Evolutionary conservation across 1,284 basidiomycete species (phyloP).

Genomic region (Malassezia obtusa): DNA sequence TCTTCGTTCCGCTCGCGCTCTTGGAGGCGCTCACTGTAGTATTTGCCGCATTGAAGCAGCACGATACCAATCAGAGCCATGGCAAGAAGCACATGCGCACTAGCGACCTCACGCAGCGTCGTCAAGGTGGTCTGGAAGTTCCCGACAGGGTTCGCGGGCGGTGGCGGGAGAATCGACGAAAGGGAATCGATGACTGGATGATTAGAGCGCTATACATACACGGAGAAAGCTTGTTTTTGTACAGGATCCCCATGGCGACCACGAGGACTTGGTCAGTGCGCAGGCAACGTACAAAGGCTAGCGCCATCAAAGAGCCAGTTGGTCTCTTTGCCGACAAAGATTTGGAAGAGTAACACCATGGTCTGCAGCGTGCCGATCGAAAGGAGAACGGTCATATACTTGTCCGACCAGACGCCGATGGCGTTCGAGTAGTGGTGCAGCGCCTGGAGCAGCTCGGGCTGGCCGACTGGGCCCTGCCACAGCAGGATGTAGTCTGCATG

Average conservation of each 20-base stretch:
- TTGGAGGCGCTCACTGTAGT: constrained; percentile 44
- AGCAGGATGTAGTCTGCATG: constrained; percentile 44
- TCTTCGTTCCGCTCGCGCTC: constrained; percentile 45
- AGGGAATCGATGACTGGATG: constrained; percentile 1
- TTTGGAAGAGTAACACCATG: constrained; percentile 28
- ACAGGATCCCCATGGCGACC: constrained; percentile 34
- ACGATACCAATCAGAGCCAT: constrained; percentile 43
- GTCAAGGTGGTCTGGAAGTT: background rate
- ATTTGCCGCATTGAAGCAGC: constrained; percentile 44
- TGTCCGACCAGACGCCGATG: constrained; percentile 26
- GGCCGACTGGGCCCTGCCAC: constrained; percentile 39
- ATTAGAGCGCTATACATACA: constrained; percentile 20
- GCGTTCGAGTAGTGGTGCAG: constrained; percentile 41
- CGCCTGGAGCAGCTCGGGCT: constrained; percentile 30
- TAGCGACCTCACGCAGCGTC: constrained; percentile 41
- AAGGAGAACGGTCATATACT: constrained; percentile 25
- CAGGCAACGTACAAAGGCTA: constrained; percentile 30
- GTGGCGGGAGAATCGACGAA: background rate
- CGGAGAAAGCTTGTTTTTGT: constrained; percentile 35
- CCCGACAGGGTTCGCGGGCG: background rate
- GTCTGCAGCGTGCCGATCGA: constrained; percentile 23
- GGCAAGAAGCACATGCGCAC: constrained; percentile 40
- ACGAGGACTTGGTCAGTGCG: constrained; percentile 28
- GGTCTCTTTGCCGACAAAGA: constrained; percentile 35
- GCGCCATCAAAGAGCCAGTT: constrained; percentile 48